Evolutionary conservation across 805 yeast species (phyloP), one percentile per base, ranked within the genome.

Genomic region (Teunomyces atbi): DNA sequence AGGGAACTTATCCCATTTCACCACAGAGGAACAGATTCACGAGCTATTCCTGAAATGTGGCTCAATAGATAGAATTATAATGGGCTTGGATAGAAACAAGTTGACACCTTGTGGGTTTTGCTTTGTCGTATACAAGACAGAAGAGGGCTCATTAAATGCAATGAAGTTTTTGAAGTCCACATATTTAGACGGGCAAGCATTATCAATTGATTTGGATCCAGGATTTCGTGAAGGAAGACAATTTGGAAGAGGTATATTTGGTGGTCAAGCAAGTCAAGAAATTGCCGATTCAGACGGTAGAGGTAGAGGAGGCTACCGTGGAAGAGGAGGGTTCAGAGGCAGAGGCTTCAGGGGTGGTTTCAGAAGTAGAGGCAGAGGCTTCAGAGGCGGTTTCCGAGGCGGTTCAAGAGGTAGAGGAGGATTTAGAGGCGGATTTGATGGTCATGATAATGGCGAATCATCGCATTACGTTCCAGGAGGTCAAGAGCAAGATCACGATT

Each of bases 41-140:
- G 98, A 91, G 64, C 68, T 94, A 43, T 89, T 94, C 60, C 78
- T 86, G 50, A 85, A 86, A 63, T 83, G 88, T 59, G 98, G 97
- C 1, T 73, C 79, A 12, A 83, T 92, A 33, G 81, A 81, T 53
- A 76, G 85, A 58, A 87, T 91, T 35, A 83, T 92, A 43, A 94
- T 94, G 98, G 99, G 99, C 0, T 77, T 94, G 30, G 97, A 94
- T 64, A 77, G 97, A 53, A 84, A 84, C 62, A 86, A 87, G 54
- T 82, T 84, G 58, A 91, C 97, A 1, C 99, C 99, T 1, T 91
- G 98, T 62, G 98, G 99, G 13, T 92, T 94, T 65, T 91, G 97
- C 62, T 94, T 94, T 62, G 90, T 94, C 33, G 85, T 89, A 39
- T 94, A 84, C 63, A 78, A 77, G 45, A 64, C 71, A 23, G 83